Percentiles rank a stretch among this genome's conserved stretches.
These are phyloP conservation scores for Rhizoctonia solani DNA, from an alignment of 1,284 basidiomycete genomes.

Conservation along the genomic window DNA sequence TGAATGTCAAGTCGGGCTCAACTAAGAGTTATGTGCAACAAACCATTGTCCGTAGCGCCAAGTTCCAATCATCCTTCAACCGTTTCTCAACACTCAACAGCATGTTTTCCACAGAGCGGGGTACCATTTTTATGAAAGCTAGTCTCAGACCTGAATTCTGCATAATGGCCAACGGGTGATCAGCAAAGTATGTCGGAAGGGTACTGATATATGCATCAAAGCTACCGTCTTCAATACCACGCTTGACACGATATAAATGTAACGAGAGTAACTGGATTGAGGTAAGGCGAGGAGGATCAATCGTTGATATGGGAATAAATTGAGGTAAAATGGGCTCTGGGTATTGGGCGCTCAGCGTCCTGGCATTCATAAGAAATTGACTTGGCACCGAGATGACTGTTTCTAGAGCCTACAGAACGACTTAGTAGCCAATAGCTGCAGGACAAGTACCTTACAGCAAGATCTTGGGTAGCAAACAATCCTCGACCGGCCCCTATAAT, in stretches of 20 bases:
- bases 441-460: constrained; percentile 49
- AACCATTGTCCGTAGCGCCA: constrained; percentile 48
- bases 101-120: constrained; percentile 55
- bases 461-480: constrained; percentile 59
- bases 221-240: constrained; percentile 52
- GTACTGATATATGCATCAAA: constrained; percentile 78
- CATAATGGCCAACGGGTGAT: constrained; percentile 66
- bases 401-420: constrained; percentile 52
- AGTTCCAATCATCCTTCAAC: constrained; percentile 63
- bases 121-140: constrained; percentile 50
- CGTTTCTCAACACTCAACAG: constrained; percentile 55
- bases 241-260: constrained; percentile 57
- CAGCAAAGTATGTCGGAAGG: constrained; percentile 67
- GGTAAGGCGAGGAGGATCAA: constrained; percentile 48
- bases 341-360: constrained; percentile 53
- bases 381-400: constrained; percentile 70
- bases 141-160: constrained; percentile 35
- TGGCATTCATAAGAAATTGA: constrained; percentile 67
- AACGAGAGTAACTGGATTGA: constrained; percentile 64
- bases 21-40: constrained; percentile 31
- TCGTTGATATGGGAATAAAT: constrained; percentile 13
- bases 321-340: constrained; percentile 41
- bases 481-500: constrained; percentile 69
- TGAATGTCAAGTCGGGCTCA: background rate
- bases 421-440: background rate